Evolutionary conservation across 2,329 filamentous ascomycete genomes (phyloP).

Genomic region (Pleoardoris graminearum): DNA sequence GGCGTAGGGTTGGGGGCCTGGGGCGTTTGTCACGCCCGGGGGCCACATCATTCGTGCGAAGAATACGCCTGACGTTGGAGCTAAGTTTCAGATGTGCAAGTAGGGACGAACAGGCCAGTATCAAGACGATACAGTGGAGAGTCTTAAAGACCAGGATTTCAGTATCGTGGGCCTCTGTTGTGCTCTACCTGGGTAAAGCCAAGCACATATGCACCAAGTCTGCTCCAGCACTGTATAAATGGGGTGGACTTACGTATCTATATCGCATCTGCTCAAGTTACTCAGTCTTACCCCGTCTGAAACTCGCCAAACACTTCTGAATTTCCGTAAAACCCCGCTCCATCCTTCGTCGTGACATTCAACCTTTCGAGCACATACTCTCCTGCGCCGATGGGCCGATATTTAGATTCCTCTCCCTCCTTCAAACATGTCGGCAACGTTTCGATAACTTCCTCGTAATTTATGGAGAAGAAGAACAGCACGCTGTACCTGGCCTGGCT

Average conservation of each 20-base stretch:
- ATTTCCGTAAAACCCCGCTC: constrained; percentile 32
- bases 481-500: constrained; percentile 50
- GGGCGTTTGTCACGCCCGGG: background rate
- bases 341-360: constrained; percentile 39
- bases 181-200: too few species aligned
- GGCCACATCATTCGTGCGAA: background rate
- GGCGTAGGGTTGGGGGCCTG: background rate
- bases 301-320: constrained; percentile 11
- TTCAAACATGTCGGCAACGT: constrained; percentile 45
- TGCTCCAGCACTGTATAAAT: too few species aligned
- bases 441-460: constrained; percentile 47
- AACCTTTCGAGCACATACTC: constrained; percentile 48
- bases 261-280: background rate
- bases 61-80: background rate
- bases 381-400: constrained; percentile 43
- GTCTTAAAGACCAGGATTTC: background rate
- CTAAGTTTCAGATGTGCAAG: background rate
- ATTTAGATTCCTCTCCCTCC: constrained; percentile 37
- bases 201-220: too few species aligned
- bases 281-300: background rate
- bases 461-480: constrained; percentile 53
- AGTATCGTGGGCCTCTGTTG: too few species aligned
- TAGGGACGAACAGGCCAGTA: too few species aligned
- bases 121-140: too few species aligned
- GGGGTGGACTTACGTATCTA: too few species aligned